These are phyloP conservation scores for Bathelium albidoporum DNA, from an alignment of 495 filamentous ascomycete genomes.

Conservation along the genomic window DNA sequence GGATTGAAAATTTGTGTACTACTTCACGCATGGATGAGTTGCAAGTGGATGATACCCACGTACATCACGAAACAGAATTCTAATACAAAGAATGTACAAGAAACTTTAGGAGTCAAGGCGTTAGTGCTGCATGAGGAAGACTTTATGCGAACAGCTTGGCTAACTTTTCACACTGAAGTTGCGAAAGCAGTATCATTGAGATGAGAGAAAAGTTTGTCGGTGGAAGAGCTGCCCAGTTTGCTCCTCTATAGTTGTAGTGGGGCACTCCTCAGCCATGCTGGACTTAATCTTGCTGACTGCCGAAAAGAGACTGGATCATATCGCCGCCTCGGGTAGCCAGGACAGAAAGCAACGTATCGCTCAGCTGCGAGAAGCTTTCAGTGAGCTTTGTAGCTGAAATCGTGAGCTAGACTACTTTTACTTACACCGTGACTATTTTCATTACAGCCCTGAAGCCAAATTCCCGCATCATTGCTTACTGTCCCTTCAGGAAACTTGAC, in stretches of 20 bases:
- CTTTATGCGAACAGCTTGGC: too few species aligned
- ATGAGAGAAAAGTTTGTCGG: too few species aligned
- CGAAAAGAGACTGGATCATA: slow-evolving; percentile 68
- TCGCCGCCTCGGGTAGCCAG: slow-evolving; percentile 66
- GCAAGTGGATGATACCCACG: neutral
- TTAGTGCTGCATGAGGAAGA: neutral
- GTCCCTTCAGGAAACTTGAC: slow-evolving; percentile 55
- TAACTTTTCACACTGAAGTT: too few species aligned
- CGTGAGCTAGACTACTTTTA: slow-evolving; percentile 13
- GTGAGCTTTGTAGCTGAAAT: slow-evolving; percentile 2
- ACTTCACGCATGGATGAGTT: neutral
- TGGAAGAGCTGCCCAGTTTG: too few species aligned
- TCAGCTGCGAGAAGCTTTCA: slow-evolving; percentile 38
- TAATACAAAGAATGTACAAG: neutral
- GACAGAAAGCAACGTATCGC: slow-evolving; percentile 70
- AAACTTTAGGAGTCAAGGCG: neutral
- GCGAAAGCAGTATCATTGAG: too few species aligned
- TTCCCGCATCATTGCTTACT: slow-evolving; percentile 53
- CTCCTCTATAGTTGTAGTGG: too few species aligned
- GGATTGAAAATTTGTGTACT: slow-evolving; percentile 18
- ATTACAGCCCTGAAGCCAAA: slow-evolving; percentile 94
- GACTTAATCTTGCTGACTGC: slow-evolving; percentile 11
- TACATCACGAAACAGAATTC: neutral
- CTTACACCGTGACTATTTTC: slow-evolving; percentile 84
- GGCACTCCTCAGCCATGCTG: too few species aligned